Base-by-base conservation (phyloP, 2,329 filamentous ascomycete species). In the Talaromyces sp. region DNA sequence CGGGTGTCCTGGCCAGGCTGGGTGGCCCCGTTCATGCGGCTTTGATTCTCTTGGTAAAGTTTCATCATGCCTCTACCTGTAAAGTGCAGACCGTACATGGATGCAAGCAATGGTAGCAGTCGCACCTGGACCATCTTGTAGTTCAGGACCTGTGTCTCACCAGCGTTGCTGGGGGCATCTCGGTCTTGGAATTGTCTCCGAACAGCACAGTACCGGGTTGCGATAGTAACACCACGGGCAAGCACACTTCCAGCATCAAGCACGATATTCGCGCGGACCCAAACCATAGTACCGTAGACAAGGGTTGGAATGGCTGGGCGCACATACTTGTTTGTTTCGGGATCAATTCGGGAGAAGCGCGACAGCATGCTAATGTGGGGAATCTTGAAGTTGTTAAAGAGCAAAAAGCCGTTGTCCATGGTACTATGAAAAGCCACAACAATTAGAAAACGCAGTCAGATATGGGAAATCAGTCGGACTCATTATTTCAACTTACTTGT, bases 331-430 rank as follows among this genome's bases (percentile, higher is more conserved):
- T 16, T 34, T 14, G 40, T 50, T n/a, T 58, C 56, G 4, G 56
- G 44, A 27, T 58, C 44, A 12, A 58, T 31, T 59, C 60, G 5
- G 31, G 57, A 31, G 57, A 52, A 53, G 5, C 57, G 47, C 10
- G 87, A 85, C 57, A 92, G 77, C 88, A 92, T 90, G 76, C 86
- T 88, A 66, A 86, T 76, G 70, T 92, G 89, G 1, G 89, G 89
- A 16, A 92, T 80, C 74, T 91, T 90, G 75, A 90, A 81, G 18
- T 91, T 80, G 78, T 92, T 92, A 76, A 93, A 87, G 27, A 92
- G 82, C 10, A 92, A 77, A 80, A 90, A 92, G 1, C 90, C 90
- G 67, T 92, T 93, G 73, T 58, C 56, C 56, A 58, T 51, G 12
- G 40, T 34, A 18, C 27, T 50, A 12, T 8, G 12, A 42, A 9